These are phyloP conservation scores for Puccinia polysora DNA, from an alignment of 1,284 basidiomycete genomes.

Conservation along the genomic window DNA sequence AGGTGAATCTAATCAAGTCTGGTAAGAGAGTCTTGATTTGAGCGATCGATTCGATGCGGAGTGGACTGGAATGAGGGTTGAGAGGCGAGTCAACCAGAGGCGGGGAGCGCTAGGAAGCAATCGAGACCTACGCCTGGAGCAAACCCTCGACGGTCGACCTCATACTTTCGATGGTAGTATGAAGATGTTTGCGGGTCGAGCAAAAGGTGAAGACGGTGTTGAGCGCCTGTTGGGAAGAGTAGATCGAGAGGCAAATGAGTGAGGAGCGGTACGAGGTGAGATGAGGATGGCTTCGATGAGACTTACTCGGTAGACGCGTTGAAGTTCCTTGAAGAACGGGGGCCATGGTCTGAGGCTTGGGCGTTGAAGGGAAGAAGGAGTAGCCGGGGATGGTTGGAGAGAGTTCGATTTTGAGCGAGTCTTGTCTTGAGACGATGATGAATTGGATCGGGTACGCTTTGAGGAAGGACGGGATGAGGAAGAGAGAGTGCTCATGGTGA, in stretches of 20 bases:
- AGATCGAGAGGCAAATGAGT: background rate
- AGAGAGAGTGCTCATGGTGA: no score
- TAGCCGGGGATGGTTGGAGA: no score
- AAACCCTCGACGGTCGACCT: slow-evolving; percentile 71
- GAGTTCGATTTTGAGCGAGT: no score
- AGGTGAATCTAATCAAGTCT: slow-evolving; percentile 73
- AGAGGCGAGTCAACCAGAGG: slow-evolving; percentile 23
- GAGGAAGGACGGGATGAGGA: no score
- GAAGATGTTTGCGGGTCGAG: slow-evolving; percentile 73
- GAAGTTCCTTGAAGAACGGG: slow-evolving; percentile 53
- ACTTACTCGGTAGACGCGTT: slow-evolving; percentile 54
- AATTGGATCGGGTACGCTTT: no score
- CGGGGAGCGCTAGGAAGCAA: background rate
- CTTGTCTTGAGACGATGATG: no score
- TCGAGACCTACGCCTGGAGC: slow-evolving; percentile 62
- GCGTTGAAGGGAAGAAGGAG: no score
- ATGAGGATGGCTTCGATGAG: background rate
- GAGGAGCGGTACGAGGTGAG: background rate
- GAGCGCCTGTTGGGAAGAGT: slow-evolving; percentile 61
- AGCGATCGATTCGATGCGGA: slow-evolving; percentile 72
- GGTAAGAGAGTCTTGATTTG: slow-evolving; percentile 85
- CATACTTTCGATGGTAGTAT: slow-evolving; percentile 72
- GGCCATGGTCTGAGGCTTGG: no score
- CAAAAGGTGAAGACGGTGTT: slow-evolving; percentile 86
- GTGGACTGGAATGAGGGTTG: slow-evolving; percentile 58